These are phyloP conservation scores for Prunus kanzakura DNA, from an alignment of 306 rosid genomes.

Conservation along the genomic window DNA sequence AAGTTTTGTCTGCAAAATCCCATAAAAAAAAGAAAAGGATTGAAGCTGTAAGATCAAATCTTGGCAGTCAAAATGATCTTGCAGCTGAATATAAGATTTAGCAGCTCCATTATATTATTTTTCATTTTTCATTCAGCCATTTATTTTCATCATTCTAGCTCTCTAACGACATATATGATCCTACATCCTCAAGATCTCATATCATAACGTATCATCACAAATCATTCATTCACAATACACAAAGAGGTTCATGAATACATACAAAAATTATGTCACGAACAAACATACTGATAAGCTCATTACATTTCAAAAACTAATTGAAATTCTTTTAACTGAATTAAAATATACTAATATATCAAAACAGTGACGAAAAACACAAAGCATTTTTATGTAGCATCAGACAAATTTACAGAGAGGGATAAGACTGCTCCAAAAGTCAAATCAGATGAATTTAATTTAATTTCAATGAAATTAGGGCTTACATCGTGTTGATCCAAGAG, in stretches of 20 bases:
- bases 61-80: neutral
- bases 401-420: constrained; percentile 18
- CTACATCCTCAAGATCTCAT: constrained; percentile 9
- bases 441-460: neutral
- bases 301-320: neutral
- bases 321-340: neutral
- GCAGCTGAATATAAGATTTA: constrained; percentile 1
- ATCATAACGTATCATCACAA: neutral
- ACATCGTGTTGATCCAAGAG: constrained; percentile 27
- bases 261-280: neutral
- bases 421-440: neutral
- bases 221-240: neutral
- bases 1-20: neutral
- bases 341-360: constrained; percentile 11
- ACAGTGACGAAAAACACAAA: constrained; percentile 6
- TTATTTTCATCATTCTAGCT: constrained; percentile 4
- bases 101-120: constrained; percentile 26
- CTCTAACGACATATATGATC: constrained; percentile 16
- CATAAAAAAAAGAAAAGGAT: neutral
- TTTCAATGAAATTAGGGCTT: constrained; percentile 11
- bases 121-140: constrained; percentile 15
- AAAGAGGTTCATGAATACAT: neutral
- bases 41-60: neutral
- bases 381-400: constrained; percentile 17
- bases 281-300: neutral